Percentiles rank a stretch among this genome's conserved stretches.
Evolutionary conservation across 1,139 yeast species (phyloP).

Genomic region (Zygosaccharomyces sapae): DNA sequence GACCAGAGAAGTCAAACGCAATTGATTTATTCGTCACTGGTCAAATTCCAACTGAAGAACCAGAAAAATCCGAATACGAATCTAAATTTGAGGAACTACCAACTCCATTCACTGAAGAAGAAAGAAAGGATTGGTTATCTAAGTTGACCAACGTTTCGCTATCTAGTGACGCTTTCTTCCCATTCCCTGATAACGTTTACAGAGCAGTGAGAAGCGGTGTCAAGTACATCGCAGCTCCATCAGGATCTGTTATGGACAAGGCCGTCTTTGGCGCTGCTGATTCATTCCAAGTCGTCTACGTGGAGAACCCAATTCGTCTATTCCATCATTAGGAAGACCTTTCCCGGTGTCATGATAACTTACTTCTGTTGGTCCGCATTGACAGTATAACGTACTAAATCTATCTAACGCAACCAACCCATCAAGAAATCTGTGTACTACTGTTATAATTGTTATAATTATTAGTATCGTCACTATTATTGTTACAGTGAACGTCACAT

Average conservation of each 20-base stretch:
- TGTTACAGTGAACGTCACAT: background rate
- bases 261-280: constrained; percentile 96
- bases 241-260: constrained; percentile 97
- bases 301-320: constrained; percentile 92
- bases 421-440: background rate
- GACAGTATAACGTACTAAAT: too few relatives aligned
- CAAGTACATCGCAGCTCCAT: constrained; percentile 90
- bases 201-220: constrained; percentile 97
- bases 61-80: constrained; percentile 89
- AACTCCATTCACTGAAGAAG: constrained; percentile 72
- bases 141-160: constrained; percentile 81
- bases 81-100: constrained; percentile 83
- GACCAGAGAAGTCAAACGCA: constrained; percentile 98
- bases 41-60: constrained; percentile 87
- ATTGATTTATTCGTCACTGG: constrained; percentile 88
- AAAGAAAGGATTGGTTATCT: constrained; percentile 81
- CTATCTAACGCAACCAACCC: too few relatives aligned
- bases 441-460: constrained; percentile 1
- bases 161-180: constrained; percentile 98
- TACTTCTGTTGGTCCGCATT: background rate
- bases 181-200: constrained; percentile 98
- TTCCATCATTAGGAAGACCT: constrained; percentile 73
- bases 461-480: background rate
- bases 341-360: background rate
- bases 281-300: constrained; percentile 78